Base-by-base conservation (phyloP, 768 basidiomycete species). In the Russula sp. region DNA sequence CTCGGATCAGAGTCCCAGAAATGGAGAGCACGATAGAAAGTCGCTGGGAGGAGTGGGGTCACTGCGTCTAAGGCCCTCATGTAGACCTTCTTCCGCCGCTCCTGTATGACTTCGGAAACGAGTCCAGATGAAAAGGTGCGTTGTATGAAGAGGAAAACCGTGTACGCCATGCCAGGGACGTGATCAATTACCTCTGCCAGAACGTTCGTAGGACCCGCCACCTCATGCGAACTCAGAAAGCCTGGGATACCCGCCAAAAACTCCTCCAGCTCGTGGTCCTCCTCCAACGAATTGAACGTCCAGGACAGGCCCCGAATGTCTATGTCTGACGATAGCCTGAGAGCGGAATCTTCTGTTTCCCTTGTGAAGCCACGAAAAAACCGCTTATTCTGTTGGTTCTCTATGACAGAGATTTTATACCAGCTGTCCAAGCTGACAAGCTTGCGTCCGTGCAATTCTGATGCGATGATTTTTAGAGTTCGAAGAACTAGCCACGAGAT, bases 211-310 rank as follows among this genome's bases (percentile, higher is more conserved):
- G 62, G 57, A 16, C 49, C 37, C 7, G n/a, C 34, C 37, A 63
- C 52, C 14, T 64, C 58, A 13, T 64, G 22, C 34, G 63, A 60
- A 34, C 59, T 60, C 27, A 63, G 54, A 47, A 65, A 65, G 9
- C 61, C 64, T 4, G 64, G 61, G 34, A 65, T 63, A 14, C 61
- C 55, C 1, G 55, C 64, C 5, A 65, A 44, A 39, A 63, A 65
- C 11, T 62, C 32, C 37, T 65, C 64, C 14, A 65, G 35, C 7
- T 65, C 64, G 44, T 65, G 50, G 37, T 65, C 64, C 55, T 65
- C 64, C 39, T 65, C 64, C 44, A 65, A 34, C 18, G 60, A 63
- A 6, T 65, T 57, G 31, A 65, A 57, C 5, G 55, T 65, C 55
- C 55, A 57, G 27, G 51, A 45, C 31, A 65, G 32, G 10, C 61